Conservation (phyloP, 2,329 filamentous ascomycete genomes). For the Arthrobotrys megalospora region DNA sequence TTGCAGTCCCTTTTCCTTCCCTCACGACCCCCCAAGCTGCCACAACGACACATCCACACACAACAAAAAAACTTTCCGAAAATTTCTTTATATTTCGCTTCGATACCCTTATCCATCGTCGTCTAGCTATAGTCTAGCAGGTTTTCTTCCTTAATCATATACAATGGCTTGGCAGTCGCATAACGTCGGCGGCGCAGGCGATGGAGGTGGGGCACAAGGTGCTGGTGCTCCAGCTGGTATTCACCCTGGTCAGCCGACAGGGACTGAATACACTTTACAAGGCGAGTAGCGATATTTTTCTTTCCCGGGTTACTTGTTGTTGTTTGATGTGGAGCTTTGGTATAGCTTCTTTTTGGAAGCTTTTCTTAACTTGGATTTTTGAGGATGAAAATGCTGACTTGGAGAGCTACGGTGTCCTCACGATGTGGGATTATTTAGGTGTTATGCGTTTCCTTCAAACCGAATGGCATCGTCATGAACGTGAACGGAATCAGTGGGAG, state of each 20-base stretch:
- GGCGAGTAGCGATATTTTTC: slow-evolving; percentile 69
- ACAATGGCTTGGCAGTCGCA: slow-evolving; percentile 80
- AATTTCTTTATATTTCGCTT: slow-evolving; percentile 10
- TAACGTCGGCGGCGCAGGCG: slow-evolving; percentile 59
- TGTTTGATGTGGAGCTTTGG: neutral
- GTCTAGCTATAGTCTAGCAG: neutral
- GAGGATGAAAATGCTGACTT: neutral
- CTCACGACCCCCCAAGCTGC: slow-evolving; percentile 19
- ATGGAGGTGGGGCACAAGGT: slow-evolving; percentile 62
- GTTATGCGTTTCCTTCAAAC: slow-evolving; percentile 99
- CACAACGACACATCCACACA: slow-evolving; percentile 23
- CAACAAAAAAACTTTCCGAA: slow-evolving; percentile 19
- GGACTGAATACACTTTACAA: slow-evolving; percentile 81
- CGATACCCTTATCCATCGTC: slow-evolving; percentile 3
- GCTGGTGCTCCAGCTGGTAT: slow-evolving; percentile 64
- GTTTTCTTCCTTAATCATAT: slow-evolving; percentile 55
- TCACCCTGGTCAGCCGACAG: slow-evolving; percentile 70
- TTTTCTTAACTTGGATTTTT: neutral
- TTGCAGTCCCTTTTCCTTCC: slow-evolving; percentile 15
- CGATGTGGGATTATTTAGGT: slow-evolving; percentile 71
- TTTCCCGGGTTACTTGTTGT: neutral
- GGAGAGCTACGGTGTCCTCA: slow-evolving; percentile 17
- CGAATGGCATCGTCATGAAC: slow-evolving; percentile 98
- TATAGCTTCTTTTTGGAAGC: neutral
- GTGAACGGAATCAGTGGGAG: slow-evolving; percentile 98